Evolutionary conservation across 2,329 filamentous ascomycete genomes (phyloP).

Genomic region (Pseudovirgaria hyperparasitica): DNA sequence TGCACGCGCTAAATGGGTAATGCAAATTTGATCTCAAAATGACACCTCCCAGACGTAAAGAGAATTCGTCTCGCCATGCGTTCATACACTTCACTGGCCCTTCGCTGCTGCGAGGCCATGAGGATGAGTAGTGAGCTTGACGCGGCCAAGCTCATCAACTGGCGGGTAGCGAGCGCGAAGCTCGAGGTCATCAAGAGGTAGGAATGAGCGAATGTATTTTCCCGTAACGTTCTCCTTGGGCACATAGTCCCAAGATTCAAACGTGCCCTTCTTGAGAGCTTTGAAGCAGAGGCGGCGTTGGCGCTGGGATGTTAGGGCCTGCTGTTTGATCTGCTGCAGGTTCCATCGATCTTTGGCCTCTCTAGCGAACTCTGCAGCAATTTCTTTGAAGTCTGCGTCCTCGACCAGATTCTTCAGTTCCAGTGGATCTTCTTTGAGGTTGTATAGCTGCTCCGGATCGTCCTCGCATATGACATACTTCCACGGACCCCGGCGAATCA

Average conservation of each 20-base stretch:
- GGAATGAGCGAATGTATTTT: conserved; percentile 73
- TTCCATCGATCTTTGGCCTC: conserved; percentile 73
- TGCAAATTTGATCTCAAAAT: no score
- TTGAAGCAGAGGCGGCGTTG: conserved; percentile 67
- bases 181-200: conserved; percentile 70
- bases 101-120: no score
- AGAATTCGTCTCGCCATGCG: no score
- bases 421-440: conserved; percentile 60
- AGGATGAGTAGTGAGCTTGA: no score
- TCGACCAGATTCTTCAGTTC: conserved; percentile 61
- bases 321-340: conserved; percentile 60
- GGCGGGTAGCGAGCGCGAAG: conserved; percentile 59
- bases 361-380: conserved; percentile 49
- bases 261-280: conserved; percentile 62
- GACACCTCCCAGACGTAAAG: no score
- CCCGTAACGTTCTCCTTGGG: conserved; percentile 56
- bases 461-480: conserved; percentile 82
- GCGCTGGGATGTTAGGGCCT: conserved; percentile 67
- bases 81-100: no score
- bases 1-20: no score
- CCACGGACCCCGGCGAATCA: conserved; percentile 83
- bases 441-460: conserved; percentile 75
- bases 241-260: conserved; percentile 77
- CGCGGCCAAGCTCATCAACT: conserved; percentile 32
- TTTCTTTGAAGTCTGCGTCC: conserved; percentile 24